Evolutionary conservation across 2,329 filamentous ascomycete species (phyloP).

Genomic region (Fusarium paranaense): DNA sequence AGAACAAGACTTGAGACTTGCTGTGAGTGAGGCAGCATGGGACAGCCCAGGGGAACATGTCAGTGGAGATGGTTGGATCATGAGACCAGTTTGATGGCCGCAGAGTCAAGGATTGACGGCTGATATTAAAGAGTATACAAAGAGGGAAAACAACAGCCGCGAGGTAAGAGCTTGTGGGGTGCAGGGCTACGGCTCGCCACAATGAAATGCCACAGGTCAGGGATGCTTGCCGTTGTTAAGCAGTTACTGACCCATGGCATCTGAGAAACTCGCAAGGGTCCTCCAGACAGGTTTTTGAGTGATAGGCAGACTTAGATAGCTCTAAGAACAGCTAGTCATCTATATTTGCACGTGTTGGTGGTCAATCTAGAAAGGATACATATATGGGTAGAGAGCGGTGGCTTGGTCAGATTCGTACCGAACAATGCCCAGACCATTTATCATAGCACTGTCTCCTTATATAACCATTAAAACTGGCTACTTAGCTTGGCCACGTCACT

Average conservation of each 20-base stretch:
- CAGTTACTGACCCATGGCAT: not conserved
- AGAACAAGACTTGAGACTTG: not conserved
- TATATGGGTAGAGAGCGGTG: not conserved
- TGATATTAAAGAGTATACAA: no score
- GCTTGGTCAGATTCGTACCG: not conserved
- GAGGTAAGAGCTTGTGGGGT: not conserved
- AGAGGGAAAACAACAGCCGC: not conserved
- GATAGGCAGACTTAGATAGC: not conserved
- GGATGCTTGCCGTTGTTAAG: not conserved
- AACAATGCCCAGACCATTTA: not conserved
- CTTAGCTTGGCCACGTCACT: not conserved
- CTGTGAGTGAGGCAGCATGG: not conserved
- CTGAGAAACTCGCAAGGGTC: not conserved
- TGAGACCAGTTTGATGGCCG: not conserved
- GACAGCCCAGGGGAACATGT: not conserved
- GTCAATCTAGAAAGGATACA: not conserved
- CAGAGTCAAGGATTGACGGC: not conserved
- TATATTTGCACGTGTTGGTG: not conserved
- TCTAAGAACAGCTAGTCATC: not conserved
- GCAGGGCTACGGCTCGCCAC: not conserved
- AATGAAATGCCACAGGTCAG: not conserved
- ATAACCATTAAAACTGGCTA: not conserved
- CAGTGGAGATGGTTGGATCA: not conserved
- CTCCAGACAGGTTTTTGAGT: not conserved
- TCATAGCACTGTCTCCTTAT: not conserved